Conservation (phyloP, 108 stramenopile genomes). For the Parmales sp. region DNA sequence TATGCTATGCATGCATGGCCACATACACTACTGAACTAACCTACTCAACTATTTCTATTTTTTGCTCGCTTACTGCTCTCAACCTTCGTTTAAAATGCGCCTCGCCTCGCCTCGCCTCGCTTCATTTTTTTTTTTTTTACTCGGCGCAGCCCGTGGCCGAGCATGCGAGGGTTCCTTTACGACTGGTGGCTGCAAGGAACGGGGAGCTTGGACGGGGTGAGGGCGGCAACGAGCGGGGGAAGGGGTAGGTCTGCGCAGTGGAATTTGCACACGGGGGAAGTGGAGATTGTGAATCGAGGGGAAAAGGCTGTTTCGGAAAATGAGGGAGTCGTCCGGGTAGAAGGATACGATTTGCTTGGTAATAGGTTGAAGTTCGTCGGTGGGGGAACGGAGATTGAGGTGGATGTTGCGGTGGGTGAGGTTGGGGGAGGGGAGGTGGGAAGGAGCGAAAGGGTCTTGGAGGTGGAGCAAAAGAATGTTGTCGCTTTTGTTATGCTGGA, state of each 20-base stretch:
- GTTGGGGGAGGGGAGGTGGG: background rate
- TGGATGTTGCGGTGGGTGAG: background rate
- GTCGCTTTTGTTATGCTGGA: too few species aligned
- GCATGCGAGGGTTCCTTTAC: constrained; percentile 39
- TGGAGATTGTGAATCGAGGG: constrained; percentile 24
- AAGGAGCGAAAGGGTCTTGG: background rate
- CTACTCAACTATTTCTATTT: too few species aligned
- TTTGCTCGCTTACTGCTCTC: too few species aligned
- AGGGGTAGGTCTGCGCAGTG: constrained; percentile 13
- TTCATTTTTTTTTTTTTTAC: constrained; percentile 39
- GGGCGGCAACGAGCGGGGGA: constrained; percentile 20
- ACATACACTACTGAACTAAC: too few species aligned
- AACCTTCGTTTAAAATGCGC: too few species aligned
- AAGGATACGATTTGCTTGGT: background rate
- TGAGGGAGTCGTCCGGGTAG: background rate
- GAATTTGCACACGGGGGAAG: constrained; percentile 20
- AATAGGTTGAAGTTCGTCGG: background rate
- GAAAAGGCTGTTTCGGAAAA: background rate
- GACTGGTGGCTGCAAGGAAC: constrained; percentile 39
- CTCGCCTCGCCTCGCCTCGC: constrained; percentile 35
- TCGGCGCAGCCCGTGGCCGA: constrained; percentile 32
- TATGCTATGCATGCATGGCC: constrained; percentile 26
- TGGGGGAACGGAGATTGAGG: background rate
- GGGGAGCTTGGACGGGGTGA: constrained; percentile 37
- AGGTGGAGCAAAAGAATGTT: too few species aligned